Evolutionary conservation across 768 basidiomycete genomes (phyloP), one percentile per base, ranked within the genome.

Genomic region (Macrocybe gigantea): DNA sequence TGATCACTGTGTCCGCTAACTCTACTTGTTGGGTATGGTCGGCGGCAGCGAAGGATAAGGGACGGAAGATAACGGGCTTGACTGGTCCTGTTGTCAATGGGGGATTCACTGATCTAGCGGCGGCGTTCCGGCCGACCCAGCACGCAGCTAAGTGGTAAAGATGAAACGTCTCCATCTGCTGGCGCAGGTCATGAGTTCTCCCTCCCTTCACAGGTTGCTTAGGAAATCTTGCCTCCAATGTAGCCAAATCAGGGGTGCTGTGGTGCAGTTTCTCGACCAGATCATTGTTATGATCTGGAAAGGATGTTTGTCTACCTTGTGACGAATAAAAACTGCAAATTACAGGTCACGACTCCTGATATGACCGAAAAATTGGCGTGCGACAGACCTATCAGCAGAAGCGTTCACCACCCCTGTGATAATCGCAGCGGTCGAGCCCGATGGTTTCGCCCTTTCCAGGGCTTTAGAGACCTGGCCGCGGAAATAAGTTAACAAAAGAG

Each of bases 141-240:
- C 80, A 83, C 14, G 75, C 72, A 2, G 89, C 88, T 10, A 91
- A 77, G 63, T 92, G 89, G 56, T 82, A 79, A 41, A 91, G 65
- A 66, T 88, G 88, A 61, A 86, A 87, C 0, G 86, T 88, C 60
- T 90, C 87, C 88, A 91, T 92, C 89, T 91, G 49, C 33, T 15
- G 32, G 45, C 48, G 35, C 44, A 14, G 22, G 22, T 22, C 22
- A 22, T 22, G 22, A 22, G 22, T 22, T 22, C 22, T 4, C 22
- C 22, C 22, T 22, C 22, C 22, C 22, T 22, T 22, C 22, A 22
- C 22, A 22, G 22, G 22, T 22, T 4, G 22, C 22, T 22, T 46
- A 43, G 39, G 40, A 33, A 38, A n/a, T 49, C 60, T 47, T 53
- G 85, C 88, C 76, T 91, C 89, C 48, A 91, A 69, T 5, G 84